Percentiles rank a stretch among this genome's conserved stretches.
These are phyloP conservation scores for Vicia faba DNA, from an alignment of 306 rosid species.

Conservation along the genomic window DNA sequence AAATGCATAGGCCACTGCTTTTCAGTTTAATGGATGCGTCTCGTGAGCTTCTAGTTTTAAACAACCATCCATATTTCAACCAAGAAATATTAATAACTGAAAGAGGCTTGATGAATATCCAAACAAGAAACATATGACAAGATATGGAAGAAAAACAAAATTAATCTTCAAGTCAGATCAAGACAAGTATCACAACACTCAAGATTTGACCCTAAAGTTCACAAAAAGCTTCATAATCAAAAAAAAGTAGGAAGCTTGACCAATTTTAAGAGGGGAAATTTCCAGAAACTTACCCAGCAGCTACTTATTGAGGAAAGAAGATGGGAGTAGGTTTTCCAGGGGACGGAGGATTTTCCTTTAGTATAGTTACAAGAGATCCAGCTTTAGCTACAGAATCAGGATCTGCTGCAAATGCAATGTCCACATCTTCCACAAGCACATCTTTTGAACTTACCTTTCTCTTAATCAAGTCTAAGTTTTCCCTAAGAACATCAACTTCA, in stretches of 20 bases:
- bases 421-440: slow-evolving; percentile 43
- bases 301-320: slow-evolving; percentile 52
- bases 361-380: slow-evolving; percentile 58
- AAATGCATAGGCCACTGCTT: not conserved
- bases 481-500: slow-evolving; percentile 75
- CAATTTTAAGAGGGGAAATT: slow-evolving; percentile 8
- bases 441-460: slow-evolving; percentile 78
- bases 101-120: not conserved
- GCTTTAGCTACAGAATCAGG: slow-evolving; percentile 62
- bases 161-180: not conserved
- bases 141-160: not conserved
- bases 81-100: not conserved
- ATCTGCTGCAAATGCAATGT: slow-evolving; percentile 60
- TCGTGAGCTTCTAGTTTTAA: too few species aligned
- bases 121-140: slow-evolving; percentile 12
- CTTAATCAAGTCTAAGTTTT: slow-evolving; percentile 76
- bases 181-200: slow-evolving; percentile 7
- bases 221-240: slow-evolving; percentile 5
- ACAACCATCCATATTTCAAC: too few species aligned
- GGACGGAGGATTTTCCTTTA: slow-evolving; percentile 76
- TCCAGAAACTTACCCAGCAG: slow-evolving; percentile 34
- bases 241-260: slow-evolving; percentile 3
- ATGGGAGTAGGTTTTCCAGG: slow-evolving; percentile 93
- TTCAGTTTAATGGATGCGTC: not conserved
- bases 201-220: not conserved